phyloP scores from a whole-genome alignment of 805 yeast species.

The Priceomyces melissophilus region DNA sequence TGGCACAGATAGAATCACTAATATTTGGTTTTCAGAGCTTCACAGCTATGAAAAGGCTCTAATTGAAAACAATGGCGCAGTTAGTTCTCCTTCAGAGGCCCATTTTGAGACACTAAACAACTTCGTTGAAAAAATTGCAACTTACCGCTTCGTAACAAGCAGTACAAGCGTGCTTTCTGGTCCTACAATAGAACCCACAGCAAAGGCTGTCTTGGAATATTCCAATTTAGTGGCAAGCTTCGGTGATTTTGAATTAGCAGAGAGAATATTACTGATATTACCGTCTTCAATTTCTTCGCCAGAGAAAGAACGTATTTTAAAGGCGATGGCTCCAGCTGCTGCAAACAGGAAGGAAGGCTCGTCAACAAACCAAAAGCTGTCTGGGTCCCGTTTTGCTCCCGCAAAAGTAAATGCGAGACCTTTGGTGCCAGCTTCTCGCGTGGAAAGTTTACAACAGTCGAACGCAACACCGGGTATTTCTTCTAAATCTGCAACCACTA shows the following conservation, averaged over 20 bases:
- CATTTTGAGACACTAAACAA: constrained; percentile 77
- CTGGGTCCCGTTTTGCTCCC: no score
- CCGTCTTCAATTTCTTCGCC: constrained; percentile 74
- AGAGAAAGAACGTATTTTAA: constrained; percentile 65
- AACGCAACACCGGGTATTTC: constrained; percentile 15
- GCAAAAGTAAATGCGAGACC: no score
- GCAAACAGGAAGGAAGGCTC: neutral
- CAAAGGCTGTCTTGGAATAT: constrained; percentile 73
- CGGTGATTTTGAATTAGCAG: constrained; percentile 83
- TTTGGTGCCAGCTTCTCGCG: no score
- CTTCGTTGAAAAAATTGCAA: constrained; percentile 79
- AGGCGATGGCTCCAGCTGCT: constrained; percentile 48
- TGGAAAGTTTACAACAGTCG: constrained; percentile 3
- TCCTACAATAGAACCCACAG: constrained; percentile 46
- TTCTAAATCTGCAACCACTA: constrained; percentile 12
- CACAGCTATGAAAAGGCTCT: constrained; percentile 38
- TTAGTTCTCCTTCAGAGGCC: constrained; percentile 71
- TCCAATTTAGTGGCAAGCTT: constrained; percentile 73
- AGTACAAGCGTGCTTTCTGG: constrained; percentile 33
- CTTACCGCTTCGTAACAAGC: constrained; percentile 56
- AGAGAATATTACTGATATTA: constrained; percentile 60
- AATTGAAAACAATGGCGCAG: constrained; percentile 43
- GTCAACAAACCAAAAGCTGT: no score
- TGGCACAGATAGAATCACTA: constrained; percentile 72
- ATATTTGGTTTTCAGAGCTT: constrained; percentile 79